Conservation (phyloP, 495 filamentous ascomycete genomes). For the Penicillium atrosanguineum region DNA sequence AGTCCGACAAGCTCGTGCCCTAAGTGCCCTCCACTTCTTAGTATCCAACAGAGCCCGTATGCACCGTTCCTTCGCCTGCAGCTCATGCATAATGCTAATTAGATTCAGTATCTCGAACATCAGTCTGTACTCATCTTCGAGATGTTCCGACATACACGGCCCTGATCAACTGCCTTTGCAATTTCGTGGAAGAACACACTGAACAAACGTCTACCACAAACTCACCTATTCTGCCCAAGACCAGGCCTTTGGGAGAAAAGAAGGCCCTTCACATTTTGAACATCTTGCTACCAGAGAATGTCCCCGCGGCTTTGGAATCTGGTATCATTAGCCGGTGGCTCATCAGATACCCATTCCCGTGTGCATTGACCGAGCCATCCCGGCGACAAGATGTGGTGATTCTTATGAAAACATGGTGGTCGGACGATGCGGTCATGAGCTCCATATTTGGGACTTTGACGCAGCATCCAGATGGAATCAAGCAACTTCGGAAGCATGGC, state of each 20-base stretch:
- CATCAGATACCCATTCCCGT: conserved; percentile 49
- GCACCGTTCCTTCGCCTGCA: conserved; percentile 2
- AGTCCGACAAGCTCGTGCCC: conserved; percentile 33
- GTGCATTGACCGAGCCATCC: conserved; percentile 32
- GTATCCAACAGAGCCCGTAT: conserved; percentile 42
- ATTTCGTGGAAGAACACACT: conserved; percentile 44
- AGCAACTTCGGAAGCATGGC: conserved; percentile 44
- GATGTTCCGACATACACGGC: conserved; percentile 41
- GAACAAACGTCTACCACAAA: conserved; percentile 35
- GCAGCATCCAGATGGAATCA: conserved; percentile 30
- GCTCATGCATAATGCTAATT: conserved; percentile 9
- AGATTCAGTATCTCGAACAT: conserved; percentile 36
- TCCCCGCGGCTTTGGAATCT: conserved; percentile 39
- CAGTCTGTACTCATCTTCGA: conserved; percentile 36
- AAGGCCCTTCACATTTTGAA: conserved; percentile 41
- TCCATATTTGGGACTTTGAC: conserved; percentile 38
- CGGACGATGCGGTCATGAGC: conserved; percentile 46
- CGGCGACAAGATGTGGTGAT: conserved; percentile 41
- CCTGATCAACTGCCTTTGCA: conserved; percentile 47
- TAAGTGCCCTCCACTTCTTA: conserved; percentile 46
- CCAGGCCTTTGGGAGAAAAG: conserved; percentile 42
- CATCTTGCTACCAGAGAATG: conserved; percentile 36
- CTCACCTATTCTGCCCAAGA: conserved; percentile 45
- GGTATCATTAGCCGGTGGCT: conserved; percentile 50
- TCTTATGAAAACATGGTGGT: conserved; percentile 48